Percentiles rank a stretch among this genome's conserved stretches.
phyloP scores from a whole-genome alignment of 2,329 filamentous ascomycete genomes.

The Colletotrichum ledebouriae region DNA sequence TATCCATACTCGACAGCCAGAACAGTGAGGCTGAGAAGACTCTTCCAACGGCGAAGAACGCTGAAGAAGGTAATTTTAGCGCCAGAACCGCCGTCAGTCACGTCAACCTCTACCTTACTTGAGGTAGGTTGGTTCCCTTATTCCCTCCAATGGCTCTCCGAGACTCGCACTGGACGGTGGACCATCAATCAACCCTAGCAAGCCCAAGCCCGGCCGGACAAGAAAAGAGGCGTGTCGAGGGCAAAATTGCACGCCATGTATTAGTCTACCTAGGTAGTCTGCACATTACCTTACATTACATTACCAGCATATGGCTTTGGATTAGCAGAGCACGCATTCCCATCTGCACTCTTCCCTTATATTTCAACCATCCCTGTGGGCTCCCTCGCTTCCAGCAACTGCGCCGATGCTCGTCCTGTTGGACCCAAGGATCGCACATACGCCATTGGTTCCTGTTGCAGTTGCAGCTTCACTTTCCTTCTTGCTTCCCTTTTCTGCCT shows the following conservation, averaged over 20 bases:
- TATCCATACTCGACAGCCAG: constrained; percentile 18
- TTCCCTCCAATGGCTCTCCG: constrained; percentile 8
- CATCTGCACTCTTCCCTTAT: constrained; percentile 16
- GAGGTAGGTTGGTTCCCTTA: not conserved
- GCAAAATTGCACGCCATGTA: constrained; percentile 1
- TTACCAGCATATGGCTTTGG: constrained; percentile 19
- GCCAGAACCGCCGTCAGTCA: not conserved
- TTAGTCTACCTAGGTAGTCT: not conserved
- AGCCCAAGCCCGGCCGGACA: constrained; percentile 20
- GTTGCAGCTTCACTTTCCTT: constrained; percentile 4
- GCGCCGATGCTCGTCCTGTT: constrained; percentile 18
- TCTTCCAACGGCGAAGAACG: constrained; percentile 37
- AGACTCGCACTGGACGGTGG: no score
- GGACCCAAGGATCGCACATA: constrained; percentile 4
- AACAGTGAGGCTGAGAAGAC: no score
- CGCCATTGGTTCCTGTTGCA: constrained; percentile 27
- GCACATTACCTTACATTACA: not conserved
- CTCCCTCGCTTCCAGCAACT: constrained; percentile 23
- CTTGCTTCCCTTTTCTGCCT: constrained; percentile 32
- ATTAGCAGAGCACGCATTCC: constrained; percentile 23
- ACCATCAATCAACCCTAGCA: constrained; percentile 7
- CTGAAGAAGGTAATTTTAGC: constrained; percentile 38
- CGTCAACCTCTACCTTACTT: not conserved
- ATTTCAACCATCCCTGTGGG: constrained; percentile 27
- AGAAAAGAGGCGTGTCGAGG: constrained; percentile 15